phyloP scores from a whole-genome alignment of 208 protist genomes.

The Plasmodiophora brassicae region DNA sequence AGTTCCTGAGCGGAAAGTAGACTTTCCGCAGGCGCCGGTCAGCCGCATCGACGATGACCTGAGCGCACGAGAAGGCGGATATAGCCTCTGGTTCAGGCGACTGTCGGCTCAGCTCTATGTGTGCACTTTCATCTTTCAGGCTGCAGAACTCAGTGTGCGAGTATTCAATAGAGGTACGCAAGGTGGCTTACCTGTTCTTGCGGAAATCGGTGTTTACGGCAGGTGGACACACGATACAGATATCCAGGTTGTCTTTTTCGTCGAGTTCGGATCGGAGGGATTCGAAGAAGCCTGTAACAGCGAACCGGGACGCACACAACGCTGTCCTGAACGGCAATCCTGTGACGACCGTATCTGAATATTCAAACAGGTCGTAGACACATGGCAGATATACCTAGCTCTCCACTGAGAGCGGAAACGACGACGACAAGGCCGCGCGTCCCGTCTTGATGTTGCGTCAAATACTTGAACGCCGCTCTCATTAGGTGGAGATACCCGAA shows the following conservation, averaged over 20 bases:
- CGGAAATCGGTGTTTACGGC: neutral
- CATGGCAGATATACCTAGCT: neutral
- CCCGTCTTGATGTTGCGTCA: neutral
- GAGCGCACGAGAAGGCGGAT: neutral
- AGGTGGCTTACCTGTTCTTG: neutral
- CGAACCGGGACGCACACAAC: conserved; percentile 1
- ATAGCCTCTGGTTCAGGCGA: neutral
- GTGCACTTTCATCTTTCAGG: conserved; percentile 20
- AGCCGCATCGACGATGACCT: neutral
- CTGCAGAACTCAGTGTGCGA: neutral
- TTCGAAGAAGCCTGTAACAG: conserved; percentile 27
- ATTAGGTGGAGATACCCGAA: conserved; percentile 28
- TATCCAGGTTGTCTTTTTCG: neutral
- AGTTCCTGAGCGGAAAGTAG: neutral
- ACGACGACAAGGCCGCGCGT: neutral
- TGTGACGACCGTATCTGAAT: neutral
- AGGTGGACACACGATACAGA: conserved; percentile 23
- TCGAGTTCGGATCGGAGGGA: neutral
- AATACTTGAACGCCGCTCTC: neutral
- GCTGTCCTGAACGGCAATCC: neutral
- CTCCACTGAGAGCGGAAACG: neutral
- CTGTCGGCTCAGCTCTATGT: neutral
- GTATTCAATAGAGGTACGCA: too few species aligned
- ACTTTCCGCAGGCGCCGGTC: neutral
- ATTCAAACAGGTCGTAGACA: neutral